Evolutionary conservation across 345 rosid species (phyloP), one percentile per base, ranked within the genome.

Genomic region (Populus alba): DNA sequence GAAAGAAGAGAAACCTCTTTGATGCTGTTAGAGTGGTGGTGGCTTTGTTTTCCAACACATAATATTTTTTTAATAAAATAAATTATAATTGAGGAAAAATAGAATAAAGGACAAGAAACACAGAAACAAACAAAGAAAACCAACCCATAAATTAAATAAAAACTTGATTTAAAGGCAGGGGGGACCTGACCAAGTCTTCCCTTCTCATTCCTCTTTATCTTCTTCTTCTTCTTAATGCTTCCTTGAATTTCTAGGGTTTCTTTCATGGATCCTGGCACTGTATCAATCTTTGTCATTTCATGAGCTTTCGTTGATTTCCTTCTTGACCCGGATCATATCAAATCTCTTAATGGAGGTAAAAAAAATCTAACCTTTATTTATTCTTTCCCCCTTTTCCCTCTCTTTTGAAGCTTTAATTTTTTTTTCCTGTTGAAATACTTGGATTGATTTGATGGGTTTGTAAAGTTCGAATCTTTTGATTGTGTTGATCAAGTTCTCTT

Each of bases 331-430:
- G 81, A 62, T 77, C 80, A 41, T 75, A 78, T 74, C 76, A 80
- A 74, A 45, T 53, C 57, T 39, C 78, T 27, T 67, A 3, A 69
- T 81, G 88, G 94, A 90, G 94, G 93, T 88, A 78, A 77, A 35
- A 39, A 57, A 51, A 51, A 59, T 23, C 22, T 29, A 18, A 11
- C 18, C 51, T 69, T 70, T 22, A 7, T 37, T 16, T n/a, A 38
- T 62, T 47, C 5, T 47, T n/a, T 35, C 25, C 59, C 47, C 62
- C 6, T 18, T 1, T n/a, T 39, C 17, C 25, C 2, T 65, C 33
- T 7, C 1, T 43, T 8, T 23, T 2, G 41, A 8, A 51, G 25
- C 35, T 35, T 29, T 49, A 8, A 49, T 53, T 2, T 9, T 62
- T n/a, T 16, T 80, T 7, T 10, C 73, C 31, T 38, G 16, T 20